These are phyloP conservation scores for Trypanosoma avium DNA, from an alignment of 208 protist genomes.

Conservation along the genomic window DNA sequence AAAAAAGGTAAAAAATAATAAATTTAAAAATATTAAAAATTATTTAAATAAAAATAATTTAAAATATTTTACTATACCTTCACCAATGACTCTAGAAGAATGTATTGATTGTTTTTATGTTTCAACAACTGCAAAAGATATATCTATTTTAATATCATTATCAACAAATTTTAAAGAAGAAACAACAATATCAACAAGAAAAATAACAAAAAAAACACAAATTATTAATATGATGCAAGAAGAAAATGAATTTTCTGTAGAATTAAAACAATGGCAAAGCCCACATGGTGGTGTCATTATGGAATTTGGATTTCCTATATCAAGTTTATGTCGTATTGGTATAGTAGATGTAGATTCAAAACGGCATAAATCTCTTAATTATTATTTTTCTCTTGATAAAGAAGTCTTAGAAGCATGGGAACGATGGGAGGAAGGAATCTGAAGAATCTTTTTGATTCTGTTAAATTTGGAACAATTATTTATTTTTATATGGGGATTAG, in stretches of 20 bases:
- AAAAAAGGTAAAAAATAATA: neutral
- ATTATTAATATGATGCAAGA: neutral
- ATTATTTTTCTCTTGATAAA: slow-evolving; percentile 60
- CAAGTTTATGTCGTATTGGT: slow-evolving; percentile 44
- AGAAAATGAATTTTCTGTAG: slow-evolving; percentile 14
- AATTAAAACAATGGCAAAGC: neutral
- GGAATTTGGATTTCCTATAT: slow-evolving; percentile 13
- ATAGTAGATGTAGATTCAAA: slow-evolving; percentile 79
- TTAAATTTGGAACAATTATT: no score
- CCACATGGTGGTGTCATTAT: slow-evolving; percentile 17
- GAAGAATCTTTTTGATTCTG: no score
- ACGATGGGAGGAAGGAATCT: neutral
- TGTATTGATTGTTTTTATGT: slow-evolving; percentile 69
- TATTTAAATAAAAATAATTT: no score
- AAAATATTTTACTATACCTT: no score
- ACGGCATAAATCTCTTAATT: slow-evolving; percentile 52
- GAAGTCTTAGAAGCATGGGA: slow-evolving; percentile 47
- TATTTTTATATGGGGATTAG: no score
- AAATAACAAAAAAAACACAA: neutral
- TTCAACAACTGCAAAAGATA: slow-evolving; percentile 68
- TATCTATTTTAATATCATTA: slow-evolving; percentile 59
- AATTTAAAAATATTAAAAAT: neutral
- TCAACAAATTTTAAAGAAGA: slow-evolving; percentile 11
- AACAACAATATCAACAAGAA: neutral
- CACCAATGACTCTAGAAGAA: slow-evolving; percentile 31